Evolutionary conservation across 306 rosid species (phyloP).

Genomic region (Cucurbita moschata): DNA sequence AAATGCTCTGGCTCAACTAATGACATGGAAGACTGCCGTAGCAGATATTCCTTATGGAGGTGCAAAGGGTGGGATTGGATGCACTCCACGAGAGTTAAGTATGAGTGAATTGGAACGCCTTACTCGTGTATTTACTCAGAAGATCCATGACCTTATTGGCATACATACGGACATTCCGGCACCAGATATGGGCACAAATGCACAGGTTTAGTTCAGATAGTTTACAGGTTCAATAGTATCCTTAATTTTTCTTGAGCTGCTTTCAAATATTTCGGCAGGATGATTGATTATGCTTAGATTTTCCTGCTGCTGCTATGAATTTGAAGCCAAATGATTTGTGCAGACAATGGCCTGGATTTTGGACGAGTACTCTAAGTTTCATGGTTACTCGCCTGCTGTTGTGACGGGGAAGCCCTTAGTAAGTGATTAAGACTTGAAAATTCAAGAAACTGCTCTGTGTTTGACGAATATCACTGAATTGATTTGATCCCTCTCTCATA

Average conservation of each 20-base stretch:
- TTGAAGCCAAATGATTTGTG: slow-evolving; percentile 1
- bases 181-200: slow-evolving; percentile 59
- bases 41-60: slow-evolving; percentile 58
- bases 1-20: slow-evolving; percentile 54
- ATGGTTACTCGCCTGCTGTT: slow-evolving; percentile 53
- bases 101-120: slow-evolving; percentile 45
- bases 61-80: slow-evolving; percentile 65
- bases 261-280: neutral
- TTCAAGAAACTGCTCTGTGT: neutral
- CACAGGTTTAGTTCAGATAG: slow-evolving; percentile 27
- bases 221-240: neutral
- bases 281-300: neutral
- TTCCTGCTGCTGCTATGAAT: neutral
- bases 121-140: slow-evolving; percentile 53
- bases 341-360: slow-evolving; percentile 63
- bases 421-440: slow-evolving; percentile 8
- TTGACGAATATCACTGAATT: neutral
- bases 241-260: neutral
- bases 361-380: slow-evolving; percentile 59
- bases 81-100: slow-evolving; percentile 39
- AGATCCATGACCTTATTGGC: slow-evolving; percentile 53
- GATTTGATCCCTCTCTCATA: neutral
- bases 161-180: slow-evolving; percentile 53
- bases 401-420: slow-evolving; percentile 60
- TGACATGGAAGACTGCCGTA: slow-evolving; percentile 70